Evolutionary conservation across 257 asterid genomes (phyloP).

Genomic region (Buddleja alternifolia): DNA sequence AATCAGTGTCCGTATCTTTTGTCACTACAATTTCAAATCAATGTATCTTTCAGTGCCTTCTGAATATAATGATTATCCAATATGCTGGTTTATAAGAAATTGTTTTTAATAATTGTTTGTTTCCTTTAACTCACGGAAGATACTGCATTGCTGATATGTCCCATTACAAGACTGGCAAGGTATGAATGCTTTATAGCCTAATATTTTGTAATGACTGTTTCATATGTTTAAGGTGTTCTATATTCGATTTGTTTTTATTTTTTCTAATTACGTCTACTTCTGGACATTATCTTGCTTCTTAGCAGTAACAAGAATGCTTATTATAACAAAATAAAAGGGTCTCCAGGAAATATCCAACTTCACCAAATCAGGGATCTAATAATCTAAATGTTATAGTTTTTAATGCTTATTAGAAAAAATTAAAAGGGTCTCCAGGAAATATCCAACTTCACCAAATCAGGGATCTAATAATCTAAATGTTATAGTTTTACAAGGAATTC

Average conservation of each 20-base stretch:
- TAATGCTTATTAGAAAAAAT: conserved; percentile 3
- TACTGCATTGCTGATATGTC: conserved; percentile 99
- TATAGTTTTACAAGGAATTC: conserved; percentile 9
- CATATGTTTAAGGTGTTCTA: conserved; percentile 13
- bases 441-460: not conserved
- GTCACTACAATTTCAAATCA: too few species aligned
- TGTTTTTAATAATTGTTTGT: not conserved
- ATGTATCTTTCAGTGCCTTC: not conserved
- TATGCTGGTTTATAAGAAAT: not conserved
- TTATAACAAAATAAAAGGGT: conserved; percentile 9
- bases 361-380: conserved; percentile 2
- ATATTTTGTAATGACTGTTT: conserved; percentile 7
- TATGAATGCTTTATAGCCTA: conserved; percentile 32
- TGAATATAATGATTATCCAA: conserved; percentile 21
- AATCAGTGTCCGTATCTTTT: too few species aligned
- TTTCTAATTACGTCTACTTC: not conserved
- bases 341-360: conserved; percentile 9
- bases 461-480: conserved; percentile 10
- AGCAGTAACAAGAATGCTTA: not conserved
- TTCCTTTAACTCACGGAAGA: conserved; percentile 56
- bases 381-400: too few species aligned
- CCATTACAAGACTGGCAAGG: conserved; percentile 94
- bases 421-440: conserved; percentile 9
- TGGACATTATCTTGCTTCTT: not conserved
- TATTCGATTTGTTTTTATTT: conserved; percentile 12